Base-by-base conservation (phyloP, 2,329 filamentous ascomycete genomes). In the Colletotrichum sp. region DNA sequence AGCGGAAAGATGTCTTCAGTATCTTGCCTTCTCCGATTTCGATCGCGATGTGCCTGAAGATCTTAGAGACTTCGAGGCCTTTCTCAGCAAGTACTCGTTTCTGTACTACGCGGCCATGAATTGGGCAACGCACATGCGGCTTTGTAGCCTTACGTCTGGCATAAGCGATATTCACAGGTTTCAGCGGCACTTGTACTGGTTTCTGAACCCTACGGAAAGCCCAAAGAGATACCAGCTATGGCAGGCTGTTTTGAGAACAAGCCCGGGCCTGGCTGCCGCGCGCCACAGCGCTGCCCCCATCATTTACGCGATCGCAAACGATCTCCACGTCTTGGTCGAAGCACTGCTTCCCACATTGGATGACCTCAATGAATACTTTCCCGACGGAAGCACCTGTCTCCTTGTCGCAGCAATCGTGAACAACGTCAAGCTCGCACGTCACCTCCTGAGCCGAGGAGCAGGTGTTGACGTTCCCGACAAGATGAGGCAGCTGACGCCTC, bases 281-380 rank as follows among this genome's bases (percentile, higher is more conserved):
- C 44, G 44, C 0, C 1, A 49, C 44, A 49, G 5, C 9, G 44
- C 1, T 1, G 0, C 0, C 4, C 18, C 18, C 6, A 49, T 49
- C 10, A 49, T 0, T 7, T 49, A 49, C 0, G 44, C 44, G 0
- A 49, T 49, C 6, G 44, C 44, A 0, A 49, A 49, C 9, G 44
- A 49, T 21, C 44, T 49, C 10, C 44, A 49, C 10, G 3, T 49
- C 44, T 1, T 49, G 44, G 10, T 49, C 0, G 44, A 49, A 0
- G 6, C 6, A 49, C 0, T 49, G 0, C 44, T 49, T 0, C 44
- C 44, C 6, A 49, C 10, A 0, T 2, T 49, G 18, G 44, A 49
- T 0, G 44, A 49, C 0, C 0, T 49, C 0, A 21, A 49, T 0
- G 10, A 0, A 21, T 7, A 49, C 10, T 1, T 49, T 21, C 0